These are phyloP conservation scores for Zymoseptoria ardabiliae DNA, from an alignment of 2,329 filamentous ascomycete genomes.

Conservation along the genomic window DNA sequence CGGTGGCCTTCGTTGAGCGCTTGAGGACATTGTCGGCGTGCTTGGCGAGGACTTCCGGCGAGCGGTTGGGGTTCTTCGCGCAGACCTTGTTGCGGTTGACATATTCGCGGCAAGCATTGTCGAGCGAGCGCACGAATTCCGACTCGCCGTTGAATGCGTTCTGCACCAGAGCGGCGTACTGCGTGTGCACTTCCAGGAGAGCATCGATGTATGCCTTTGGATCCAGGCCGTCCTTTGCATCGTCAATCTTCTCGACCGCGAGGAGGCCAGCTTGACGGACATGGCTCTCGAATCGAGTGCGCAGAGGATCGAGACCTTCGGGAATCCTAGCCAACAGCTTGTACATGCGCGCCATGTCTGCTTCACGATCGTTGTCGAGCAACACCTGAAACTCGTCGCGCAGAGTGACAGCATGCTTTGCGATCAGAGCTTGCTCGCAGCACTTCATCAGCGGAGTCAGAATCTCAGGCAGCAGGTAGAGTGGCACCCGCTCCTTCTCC, in stretches of 20 bases:
- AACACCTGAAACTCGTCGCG: constrained; percentile 93
- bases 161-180: constrained; percentile 87
- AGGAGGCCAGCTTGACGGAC: constrained; percentile 82
- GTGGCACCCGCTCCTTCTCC: constrained; percentile 85
- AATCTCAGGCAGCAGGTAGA: constrained; percentile 90
- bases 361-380: constrained; percentile 86
- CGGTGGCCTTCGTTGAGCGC: constrained; percentile 85
- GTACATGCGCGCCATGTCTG: constrained; percentile 96
- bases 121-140: constrained; percentile 90
- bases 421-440: constrained; percentile 84
- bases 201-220: constrained; percentile 94
- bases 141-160: constrained; percentile 90
- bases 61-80: constrained; percentile 86
- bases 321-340: constrained; percentile 80
- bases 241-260: constrained; percentile 84
- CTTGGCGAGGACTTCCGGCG: constrained; percentile 88
- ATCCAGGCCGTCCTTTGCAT: constrained; percentile 82
- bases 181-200: constrained; percentile 84
- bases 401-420: constrained; percentile 75
- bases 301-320: constrained; percentile 82
- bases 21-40: constrained; percentile 89
- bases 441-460: constrained; percentile 73
- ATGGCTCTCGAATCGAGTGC: constrained; percentile 82
- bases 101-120: constrained; percentile 96
- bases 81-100: constrained; percentile 97